Evolutionary conservation across 2,329 filamentous ascomycete genomes (phyloP).

Genomic region (Gaeumannomyces tritici): DNA sequence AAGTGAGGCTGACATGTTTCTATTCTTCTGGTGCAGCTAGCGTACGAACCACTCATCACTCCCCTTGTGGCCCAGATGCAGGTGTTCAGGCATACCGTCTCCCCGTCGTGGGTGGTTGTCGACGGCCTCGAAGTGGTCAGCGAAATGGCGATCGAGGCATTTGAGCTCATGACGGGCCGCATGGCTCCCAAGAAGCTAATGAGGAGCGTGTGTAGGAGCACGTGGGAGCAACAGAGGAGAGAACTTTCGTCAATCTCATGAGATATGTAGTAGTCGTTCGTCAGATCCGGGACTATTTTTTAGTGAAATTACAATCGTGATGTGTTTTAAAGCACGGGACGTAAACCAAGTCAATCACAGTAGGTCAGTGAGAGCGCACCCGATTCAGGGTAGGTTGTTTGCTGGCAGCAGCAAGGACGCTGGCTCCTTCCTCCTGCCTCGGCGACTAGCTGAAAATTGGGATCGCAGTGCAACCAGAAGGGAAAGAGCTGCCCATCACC

Average conservation of each 20-base stretch:
- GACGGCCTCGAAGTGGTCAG: slow-evolving; percentile 64
- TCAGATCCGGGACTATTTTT: neutral
- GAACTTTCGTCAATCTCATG: slow-evolving; percentile 10
- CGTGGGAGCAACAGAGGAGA: slow-evolving; percentile 27
- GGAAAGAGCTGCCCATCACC: neutral
- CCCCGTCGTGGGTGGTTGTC: slow-evolving; percentile 58
- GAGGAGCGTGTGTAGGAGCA: slow-evolving; percentile 44
- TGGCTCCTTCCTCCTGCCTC: neutral
- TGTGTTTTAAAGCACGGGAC: too few species aligned
- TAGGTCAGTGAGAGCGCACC: too few species aligned
- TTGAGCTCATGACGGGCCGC: slow-evolving; percentile 66
- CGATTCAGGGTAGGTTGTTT: too few species aligned
- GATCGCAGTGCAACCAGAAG: neutral
- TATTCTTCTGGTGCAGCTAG: slow-evolving; percentile 28
- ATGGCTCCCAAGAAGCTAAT: slow-evolving; percentile 60
- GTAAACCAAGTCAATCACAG: too few species aligned
- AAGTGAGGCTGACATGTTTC: neutral
- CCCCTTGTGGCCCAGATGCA: slow-evolving; percentile 60
- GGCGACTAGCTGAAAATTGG: neutral
- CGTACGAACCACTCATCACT: slow-evolving; percentile 62
- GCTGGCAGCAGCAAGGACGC: neutral
- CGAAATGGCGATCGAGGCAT: slow-evolving; percentile 68
- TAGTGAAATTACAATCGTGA: too few species aligned
- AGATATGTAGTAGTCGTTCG: neutral
- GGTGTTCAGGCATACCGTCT: slow-evolving; percentile 32